phyloP scores from a whole-genome alignment of 352 stramenopile genomes.

The Pythium rhizo-oryzae region DNA sequence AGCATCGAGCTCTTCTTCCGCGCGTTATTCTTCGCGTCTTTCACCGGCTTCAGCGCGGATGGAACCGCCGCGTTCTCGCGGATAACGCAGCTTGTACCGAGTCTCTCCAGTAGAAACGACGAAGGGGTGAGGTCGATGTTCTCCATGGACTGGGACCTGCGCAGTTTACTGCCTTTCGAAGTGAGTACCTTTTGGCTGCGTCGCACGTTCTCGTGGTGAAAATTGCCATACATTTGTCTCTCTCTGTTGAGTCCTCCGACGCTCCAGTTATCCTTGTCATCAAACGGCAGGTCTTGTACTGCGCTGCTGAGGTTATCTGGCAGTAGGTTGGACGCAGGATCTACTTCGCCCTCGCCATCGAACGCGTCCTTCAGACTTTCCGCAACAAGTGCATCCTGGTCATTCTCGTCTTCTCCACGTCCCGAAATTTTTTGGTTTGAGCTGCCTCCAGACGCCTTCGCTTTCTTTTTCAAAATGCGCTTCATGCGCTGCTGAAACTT shows the following conservation, averaged over 20 bases:
- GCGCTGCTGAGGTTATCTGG: conserved; percentile 43
- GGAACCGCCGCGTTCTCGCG: conserved; percentile 23
- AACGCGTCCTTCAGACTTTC: conserved; percentile 3
- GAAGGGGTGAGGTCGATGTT: conserved; percentile 66
- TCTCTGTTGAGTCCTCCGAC: conserved; percentile 76
- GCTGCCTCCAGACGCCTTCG: conserved; percentile 14
- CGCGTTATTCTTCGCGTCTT: conserved; percentile 21
- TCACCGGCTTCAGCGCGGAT: conserved; percentile 18
- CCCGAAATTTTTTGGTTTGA: not conserved
- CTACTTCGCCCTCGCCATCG: not conserved
- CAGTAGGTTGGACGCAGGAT: conserved; percentile 32
- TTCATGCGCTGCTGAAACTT: conserved; percentile 82
- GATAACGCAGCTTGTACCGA: conserved; percentile 66
- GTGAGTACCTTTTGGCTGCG: conserved; percentile 52
- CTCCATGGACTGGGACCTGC: conserved; percentile 36
- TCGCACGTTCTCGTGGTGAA: conserved; percentile 68
- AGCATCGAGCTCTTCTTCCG: not conserved
- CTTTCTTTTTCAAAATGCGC: conserved; percentile 59
- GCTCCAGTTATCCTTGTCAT: conserved; percentile 83
- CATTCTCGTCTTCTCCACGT: not conserved
- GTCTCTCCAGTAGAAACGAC: conserved; percentile 63
- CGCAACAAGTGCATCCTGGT: not conserved
- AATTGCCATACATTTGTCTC: conserved; percentile 72
- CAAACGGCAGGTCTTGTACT: conserved; percentile 53
- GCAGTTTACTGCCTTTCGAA: conserved; percentile 38